Conservation (phyloP, 306 rosid species). For the Morella rubra region DNA sequence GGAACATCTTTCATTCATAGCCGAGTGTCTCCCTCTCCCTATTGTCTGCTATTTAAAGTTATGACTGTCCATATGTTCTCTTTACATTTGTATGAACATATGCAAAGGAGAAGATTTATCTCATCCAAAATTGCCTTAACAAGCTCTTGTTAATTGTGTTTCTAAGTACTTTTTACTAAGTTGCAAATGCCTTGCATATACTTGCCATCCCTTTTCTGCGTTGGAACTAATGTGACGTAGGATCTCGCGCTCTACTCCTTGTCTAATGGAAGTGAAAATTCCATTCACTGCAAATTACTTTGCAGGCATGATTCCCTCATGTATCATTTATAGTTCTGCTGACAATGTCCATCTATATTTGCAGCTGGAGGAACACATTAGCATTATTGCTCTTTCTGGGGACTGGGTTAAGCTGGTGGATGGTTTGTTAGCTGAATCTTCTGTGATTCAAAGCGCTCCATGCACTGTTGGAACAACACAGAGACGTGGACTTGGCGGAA, state of each 20-base stretch:
- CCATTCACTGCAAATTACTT: neutral
- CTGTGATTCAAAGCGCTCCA: conserved; percentile 54
- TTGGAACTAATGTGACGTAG: neutral
- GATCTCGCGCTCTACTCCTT: neutral
- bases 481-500: conserved; percentile 66
- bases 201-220: neutral
- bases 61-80: too few species aligned
- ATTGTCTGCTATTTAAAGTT: too few species aligned
- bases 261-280: neutral
- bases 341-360: conserved; percentile 29
- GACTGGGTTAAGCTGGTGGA: conserved; percentile 90
- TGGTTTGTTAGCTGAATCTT: conserved; percentile 64
- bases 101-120: neutral
- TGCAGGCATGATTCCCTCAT: conserved; percentile 11
- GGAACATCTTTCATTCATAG: neutral
- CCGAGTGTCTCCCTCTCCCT: neutral
- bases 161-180: neutral
- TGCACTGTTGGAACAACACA: conserved; percentile 58
- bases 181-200: neutral
- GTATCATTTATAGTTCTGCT: conserved; percentile 20
- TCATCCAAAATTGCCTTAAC: neutral
- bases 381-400: conserved; percentile 57
- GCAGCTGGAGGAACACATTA: conserved; percentile 88
- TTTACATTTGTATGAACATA: too few species aligned
- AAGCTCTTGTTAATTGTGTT: too few species aligned